Conservation (phyloP, 1,284 basidiomycete species). For the Mycena sp. region DNA sequence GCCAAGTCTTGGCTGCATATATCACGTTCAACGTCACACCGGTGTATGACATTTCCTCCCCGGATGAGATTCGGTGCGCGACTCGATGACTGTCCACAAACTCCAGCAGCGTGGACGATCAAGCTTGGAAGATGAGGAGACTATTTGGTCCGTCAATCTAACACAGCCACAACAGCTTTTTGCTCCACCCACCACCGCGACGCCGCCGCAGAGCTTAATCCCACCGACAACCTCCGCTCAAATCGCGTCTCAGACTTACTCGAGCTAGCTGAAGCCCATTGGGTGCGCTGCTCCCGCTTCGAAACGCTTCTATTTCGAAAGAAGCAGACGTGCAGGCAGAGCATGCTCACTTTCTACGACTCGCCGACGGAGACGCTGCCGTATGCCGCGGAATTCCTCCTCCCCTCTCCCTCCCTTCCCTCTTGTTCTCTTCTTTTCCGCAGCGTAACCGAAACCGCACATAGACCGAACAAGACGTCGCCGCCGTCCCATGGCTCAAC, state of each 20-base stretch:
- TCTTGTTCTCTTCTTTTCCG: background rate
- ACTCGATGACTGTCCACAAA: background rate
- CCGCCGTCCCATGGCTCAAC: background rate
- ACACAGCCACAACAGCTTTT: background rate
- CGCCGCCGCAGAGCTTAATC: background rate
- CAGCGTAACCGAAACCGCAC: background rate
- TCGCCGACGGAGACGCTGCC: background rate
- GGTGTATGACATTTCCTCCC: background rate
- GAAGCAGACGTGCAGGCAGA: background rate
- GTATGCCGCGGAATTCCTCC: background rate
- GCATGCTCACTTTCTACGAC: background rate
- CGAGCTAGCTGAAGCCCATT: background rate
- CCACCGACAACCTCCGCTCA: too few species aligned
- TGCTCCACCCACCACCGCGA: background rate
- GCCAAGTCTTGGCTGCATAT: too few species aligned
- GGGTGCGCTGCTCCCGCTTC: background rate
- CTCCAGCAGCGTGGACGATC: background rate
- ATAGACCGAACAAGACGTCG: background rate
- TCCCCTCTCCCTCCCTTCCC: background rate
- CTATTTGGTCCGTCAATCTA: background rate
- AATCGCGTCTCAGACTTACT: background rate
- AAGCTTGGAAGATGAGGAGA: background rate
- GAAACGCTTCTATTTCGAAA: background rate
- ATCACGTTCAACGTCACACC: background rate
- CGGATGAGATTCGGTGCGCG: too few species aligned